A percentile compares a stretch with the other conserved stretches of the same genome.
Conservation (phyloP, 805 yeast genomes). For the Candida michaelii region DNA sequence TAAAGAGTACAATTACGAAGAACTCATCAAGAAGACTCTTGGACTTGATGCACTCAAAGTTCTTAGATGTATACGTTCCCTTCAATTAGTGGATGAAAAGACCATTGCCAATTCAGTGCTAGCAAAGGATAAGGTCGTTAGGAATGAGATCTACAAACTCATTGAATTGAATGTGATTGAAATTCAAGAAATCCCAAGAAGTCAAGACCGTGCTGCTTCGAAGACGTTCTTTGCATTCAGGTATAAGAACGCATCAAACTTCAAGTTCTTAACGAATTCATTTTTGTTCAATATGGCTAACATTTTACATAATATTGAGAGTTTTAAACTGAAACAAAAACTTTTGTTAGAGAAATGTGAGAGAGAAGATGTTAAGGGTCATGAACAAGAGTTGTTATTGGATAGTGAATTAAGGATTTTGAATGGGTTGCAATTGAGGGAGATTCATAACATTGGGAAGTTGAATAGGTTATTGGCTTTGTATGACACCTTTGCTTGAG, state of each 20-base stretch:
- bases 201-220: conserved; percentile 87
- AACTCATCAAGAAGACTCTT: conserved; percentile 56
- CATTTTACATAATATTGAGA: conserved; percentile 48
- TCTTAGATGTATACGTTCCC: conserved; percentile 69
- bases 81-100: conserved; percentile 81
- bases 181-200: conserved; percentile 90
- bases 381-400: conserved; percentile 70
- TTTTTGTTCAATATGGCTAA: conserved; percentile 55
- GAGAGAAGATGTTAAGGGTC: conserved; percentile 87
- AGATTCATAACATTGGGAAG: conserved; percentile 53
- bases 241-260: conserved; percentile 45
- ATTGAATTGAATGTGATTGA: conserved; percentile 73
- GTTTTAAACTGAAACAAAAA: conserved; percentile 57
- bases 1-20: conserved; percentile 53
- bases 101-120: conserved; percentile 71
- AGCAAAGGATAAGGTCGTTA: conserved; percentile 72
- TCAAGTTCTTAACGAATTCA: conserved; percentile 36
- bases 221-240: conserved; percentile 84
- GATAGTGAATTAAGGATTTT: conserved; percentile 75
- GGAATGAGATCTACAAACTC: conserved; percentile 67
- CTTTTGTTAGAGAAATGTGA: conserved; percentile 76
- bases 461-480: conserved; percentile 59
- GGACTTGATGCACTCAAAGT: conserved; percentile 71
- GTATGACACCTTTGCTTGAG: conserved; percentile 14
- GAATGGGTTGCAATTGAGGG: conserved; percentile 56